Conservation (phyloP, 306 rosid genomes). For the Lathyrus tuberosus region DNA sequence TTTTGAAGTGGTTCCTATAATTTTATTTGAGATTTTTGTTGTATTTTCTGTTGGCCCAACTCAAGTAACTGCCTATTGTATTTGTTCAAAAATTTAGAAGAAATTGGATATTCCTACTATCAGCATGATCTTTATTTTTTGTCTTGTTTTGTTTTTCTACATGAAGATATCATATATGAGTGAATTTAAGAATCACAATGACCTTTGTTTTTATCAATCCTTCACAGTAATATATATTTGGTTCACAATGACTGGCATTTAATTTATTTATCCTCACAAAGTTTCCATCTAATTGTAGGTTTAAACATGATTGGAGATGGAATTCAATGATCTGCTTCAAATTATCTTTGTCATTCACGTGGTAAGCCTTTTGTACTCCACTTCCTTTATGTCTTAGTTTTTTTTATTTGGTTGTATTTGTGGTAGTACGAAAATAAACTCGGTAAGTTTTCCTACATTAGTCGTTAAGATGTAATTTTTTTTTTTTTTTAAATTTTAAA, state of each 20-base stretch:
- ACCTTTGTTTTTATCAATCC: constrained; percentile 7
- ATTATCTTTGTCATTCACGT: constrained; percentile 24
- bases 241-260: constrained; percentile 8
- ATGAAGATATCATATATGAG: not conserved
- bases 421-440: constrained; percentile 6
- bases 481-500: constrained; percentile 5
- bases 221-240: constrained; percentile 11
- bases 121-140: not conserved
- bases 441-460: not conserved
- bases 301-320: constrained; percentile 39
- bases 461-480: not conserved
- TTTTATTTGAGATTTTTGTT: not conserved
- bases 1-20: not conserved
- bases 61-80: constrained; percentile 3
- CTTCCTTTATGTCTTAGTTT: not conserved
- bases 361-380: constrained; percentile 39
- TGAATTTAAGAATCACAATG: constrained; percentile 17
- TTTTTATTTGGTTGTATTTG: constrained; percentile 13
- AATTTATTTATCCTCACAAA: constrained; percentile 35
- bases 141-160: not conserved
- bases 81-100: constrained; percentile 11
- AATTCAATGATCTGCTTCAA: constrained; percentile 37
- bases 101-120: constrained; percentile 4
- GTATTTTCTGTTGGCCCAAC: constrained; percentile 21
- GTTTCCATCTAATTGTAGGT: constrained; percentile 44